Evolutionary conservation across 2,329 filamentous ascomycete genomes (phyloP).

Genomic region (Microsporum ferrugineum): DNA sequence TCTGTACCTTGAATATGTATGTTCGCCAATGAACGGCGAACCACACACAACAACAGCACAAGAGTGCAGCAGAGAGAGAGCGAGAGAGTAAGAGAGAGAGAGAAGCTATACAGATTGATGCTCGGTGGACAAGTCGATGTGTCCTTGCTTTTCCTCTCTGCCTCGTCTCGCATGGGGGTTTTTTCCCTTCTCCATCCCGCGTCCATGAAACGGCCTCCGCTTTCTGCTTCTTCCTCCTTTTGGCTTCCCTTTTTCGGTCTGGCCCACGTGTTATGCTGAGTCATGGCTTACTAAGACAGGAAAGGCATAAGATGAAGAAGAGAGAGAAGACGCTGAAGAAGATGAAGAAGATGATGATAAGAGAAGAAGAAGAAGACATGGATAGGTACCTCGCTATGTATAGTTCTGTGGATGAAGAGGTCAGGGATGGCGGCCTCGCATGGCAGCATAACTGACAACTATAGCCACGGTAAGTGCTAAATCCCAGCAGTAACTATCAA

Average conservation of each 20-base stretch:
- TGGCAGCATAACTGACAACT: not conserved
- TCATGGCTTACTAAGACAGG: not conserved
- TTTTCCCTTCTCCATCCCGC: not conserved
- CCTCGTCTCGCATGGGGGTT: not conserved
- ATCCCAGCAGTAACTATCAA: not conserved
- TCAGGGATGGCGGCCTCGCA: not conserved
- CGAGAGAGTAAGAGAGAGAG: not conserved
- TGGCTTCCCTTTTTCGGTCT: not conserved
- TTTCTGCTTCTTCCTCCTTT: not conserved
- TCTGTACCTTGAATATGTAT: not conserved
- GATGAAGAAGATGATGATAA: not conserved
- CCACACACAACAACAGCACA: not conserved
- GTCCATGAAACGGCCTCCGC: not conserved
- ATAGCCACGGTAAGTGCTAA: not conserved
- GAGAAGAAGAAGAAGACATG: not conserved
- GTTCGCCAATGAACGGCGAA: not conserved
- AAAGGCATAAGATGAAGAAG: not conserved
- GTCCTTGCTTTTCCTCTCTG: not conserved
- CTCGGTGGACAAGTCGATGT: not conserved
- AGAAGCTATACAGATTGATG: not conserved
- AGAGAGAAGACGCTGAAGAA: not conserved
- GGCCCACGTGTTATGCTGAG: not conserved
- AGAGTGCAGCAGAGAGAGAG: not conserved
- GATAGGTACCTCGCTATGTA: not conserved
- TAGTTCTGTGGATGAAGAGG: not conserved